Percentiles rank a stretch among this genome's conserved stretches.
phyloP scores from a whole-genome alignment of 805 yeast species.

The Peterozyma xylosa region DNA sequence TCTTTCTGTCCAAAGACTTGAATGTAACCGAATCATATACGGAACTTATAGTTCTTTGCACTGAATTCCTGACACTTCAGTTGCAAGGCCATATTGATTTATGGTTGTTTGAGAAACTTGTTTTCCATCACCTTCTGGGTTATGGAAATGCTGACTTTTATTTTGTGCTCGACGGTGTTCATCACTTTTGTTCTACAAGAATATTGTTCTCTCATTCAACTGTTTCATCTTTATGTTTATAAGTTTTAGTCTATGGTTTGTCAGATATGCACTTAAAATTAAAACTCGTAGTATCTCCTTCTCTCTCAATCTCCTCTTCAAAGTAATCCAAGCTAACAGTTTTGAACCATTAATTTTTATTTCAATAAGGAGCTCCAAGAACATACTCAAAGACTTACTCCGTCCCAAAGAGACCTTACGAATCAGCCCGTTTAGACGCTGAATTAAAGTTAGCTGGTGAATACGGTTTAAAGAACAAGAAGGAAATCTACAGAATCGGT shows the following conservation, averaged over 20 bases:
- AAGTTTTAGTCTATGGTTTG: background rate
- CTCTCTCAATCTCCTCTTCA: background rate
- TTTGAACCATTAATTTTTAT: background rate
- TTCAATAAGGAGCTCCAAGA: conserved; percentile 84
- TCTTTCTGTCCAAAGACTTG: conserved; percentile 3
- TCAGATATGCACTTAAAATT: background rate
- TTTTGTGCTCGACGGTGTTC: conserved; percentile 1
- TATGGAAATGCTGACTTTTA: conserved; percentile 5
- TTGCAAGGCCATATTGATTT: conserved; percentile 25
- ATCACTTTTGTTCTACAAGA: background rate
- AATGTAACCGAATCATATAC: conserved; percentile 12
- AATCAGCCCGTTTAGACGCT: conserved; percentile 98
- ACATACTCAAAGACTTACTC: conserved; percentile 99
- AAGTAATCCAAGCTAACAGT: conserved; percentile 2
- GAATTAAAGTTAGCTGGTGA: conserved; percentile 99
- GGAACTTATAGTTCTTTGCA: conserved; percentile 32
- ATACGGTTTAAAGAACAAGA: conserved; percentile 99
- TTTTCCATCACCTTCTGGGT: too few species aligned
- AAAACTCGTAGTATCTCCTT: background rate
- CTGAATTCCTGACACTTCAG: conserved; percentile 91
- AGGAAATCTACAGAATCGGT: conserved; percentile 99
- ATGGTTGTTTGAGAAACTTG: background rate
- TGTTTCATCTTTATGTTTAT: background rate
- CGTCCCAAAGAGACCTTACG: conserved; percentile 99
- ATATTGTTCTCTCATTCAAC: background rate